Evolutionary conservation across 2,329 filamentous ascomycete species (phyloP).

Genomic region (Cladosporium cucumerinum): DNA sequence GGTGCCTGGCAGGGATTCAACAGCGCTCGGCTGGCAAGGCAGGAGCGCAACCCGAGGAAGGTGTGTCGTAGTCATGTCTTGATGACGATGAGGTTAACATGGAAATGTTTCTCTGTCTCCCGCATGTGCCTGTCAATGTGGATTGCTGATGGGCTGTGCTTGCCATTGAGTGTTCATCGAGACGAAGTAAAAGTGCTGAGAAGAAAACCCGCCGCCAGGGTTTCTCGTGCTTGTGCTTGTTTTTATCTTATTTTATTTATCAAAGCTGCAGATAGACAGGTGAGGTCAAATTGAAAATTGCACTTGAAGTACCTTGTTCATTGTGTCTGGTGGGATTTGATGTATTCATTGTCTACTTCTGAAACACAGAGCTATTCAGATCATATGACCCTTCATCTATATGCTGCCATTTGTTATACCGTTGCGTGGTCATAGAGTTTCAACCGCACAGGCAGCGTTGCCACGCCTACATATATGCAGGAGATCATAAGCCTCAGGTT

Average conservation of each 20-base stretch:
- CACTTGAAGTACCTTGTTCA: background rate
- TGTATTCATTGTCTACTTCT: background rate
- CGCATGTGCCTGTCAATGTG: background rate
- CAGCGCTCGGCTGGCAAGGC: background rate
- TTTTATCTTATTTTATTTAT: too few relatives aligned
- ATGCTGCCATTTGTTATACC: background rate
- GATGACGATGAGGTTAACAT: background rate
- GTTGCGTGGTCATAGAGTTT: background rate
- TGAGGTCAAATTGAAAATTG: background rate
- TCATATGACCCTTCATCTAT: background rate
- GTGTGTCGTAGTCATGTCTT: background rate
- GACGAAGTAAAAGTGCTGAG: background rate
- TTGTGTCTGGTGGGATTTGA: background rate
- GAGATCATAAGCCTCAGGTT: background rate
- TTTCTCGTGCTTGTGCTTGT: too few relatives aligned
- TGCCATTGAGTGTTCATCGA: background rate
- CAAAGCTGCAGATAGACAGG: background rate
- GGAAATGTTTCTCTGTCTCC: background rate
- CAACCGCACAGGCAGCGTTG: background rate
- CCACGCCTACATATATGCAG: background rate
- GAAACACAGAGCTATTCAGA: background rate
- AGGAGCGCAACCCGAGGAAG: background rate
- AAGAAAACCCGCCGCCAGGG: too few relatives aligned
- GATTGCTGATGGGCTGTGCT: background rate
- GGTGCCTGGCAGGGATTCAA: background rate